Conservation (phyloP, 2,329 filamentous ascomycete species). For the Epicoccum nigrum region DNA sequence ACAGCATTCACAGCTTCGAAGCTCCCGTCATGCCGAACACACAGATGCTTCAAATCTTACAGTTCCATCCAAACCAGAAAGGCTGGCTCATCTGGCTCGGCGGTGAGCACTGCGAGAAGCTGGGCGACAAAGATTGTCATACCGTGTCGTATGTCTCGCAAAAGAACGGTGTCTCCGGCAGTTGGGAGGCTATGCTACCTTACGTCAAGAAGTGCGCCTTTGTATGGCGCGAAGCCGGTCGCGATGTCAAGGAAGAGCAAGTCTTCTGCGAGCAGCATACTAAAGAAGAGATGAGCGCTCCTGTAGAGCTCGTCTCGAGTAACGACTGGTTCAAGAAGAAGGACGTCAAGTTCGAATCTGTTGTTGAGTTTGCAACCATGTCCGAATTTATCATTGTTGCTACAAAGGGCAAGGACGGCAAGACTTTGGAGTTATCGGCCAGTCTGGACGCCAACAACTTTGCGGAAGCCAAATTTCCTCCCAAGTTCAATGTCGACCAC, state of each 20-base stretch:
- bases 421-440: slow-evolving; percentile 76
- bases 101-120: slow-evolving; percentile 67
- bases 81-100: slow-evolving; percentile 95
- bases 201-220: slow-evolving; percentile 87
- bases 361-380: slow-evolving; percentile 91
- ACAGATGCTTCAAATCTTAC: slow-evolving; percentile 61
- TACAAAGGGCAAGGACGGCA: slow-evolving; percentile 67
- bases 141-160: slow-evolving; percentile 75
- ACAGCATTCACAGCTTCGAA: slow-evolving; percentile 74
- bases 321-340: slow-evolving; percentile 77
- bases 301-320: slow-evolving; percentile 75
- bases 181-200: slow-evolving; percentile 75
- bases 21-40: slow-evolving; percentile 67
- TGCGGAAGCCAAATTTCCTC: slow-evolving; percentile 83
- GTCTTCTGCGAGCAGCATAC: slow-evolving; percentile 68
- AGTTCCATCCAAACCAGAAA: slow-evolving; percentile 79
- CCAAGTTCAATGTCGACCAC: slow-evolving; percentile 78
- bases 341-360: slow-evolving; percentile 68
- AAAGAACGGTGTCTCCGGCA: slow-evolving; percentile 70
- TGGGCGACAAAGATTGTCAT: slow-evolving; percentile 65
- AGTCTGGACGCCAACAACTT: slow-evolving; percentile 86
- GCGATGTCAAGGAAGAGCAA: slow-evolving; percentile 65
- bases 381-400: slow-evolving; percentile 94
- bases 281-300: slow-evolving; percentile 67
- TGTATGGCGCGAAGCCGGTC: slow-evolving; percentile 67